These are phyloP conservation scores for Moniliophthora roreri DNA, from an alignment of 1,284 basidiomycete species.

Conservation along the genomic window DNA sequence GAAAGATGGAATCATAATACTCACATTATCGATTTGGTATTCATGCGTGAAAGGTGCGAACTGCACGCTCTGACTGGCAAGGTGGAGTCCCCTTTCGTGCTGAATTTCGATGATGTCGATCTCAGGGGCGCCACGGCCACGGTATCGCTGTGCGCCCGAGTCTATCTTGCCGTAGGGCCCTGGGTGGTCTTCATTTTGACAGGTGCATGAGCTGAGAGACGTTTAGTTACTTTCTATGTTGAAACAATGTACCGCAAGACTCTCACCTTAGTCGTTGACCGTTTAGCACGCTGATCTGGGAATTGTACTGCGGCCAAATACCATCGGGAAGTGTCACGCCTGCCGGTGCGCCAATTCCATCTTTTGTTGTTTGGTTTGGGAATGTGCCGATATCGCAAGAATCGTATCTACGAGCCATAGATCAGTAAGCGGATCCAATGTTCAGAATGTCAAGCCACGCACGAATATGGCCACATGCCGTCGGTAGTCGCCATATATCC, in stretches of 20 bases:
- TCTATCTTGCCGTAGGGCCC: conserved; percentile 32
- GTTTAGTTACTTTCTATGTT: conserved; percentile 33
- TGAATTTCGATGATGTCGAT: conserved; percentile 84
- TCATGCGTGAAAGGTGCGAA: conserved; percentile 67
- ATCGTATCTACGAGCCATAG: conserved; percentile 53
- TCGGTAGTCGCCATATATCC: conserved; percentile 82
- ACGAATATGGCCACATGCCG: conserved; percentile 70
- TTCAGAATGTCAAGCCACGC: not conserved
- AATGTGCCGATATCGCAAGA: conserved; percentile 79
- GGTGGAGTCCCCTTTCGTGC: conserved; percentile 48
- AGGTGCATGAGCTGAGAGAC: conserved; percentile 39
- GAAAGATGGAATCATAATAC: too few relatives aligned
- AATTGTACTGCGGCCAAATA: conserved; percentile 45
- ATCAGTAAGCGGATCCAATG: conserved; percentile 14
- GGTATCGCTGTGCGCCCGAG: conserved; percentile 30
- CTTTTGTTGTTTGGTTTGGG: conserved; percentile 63
- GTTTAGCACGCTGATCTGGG: conserved; percentile 60
- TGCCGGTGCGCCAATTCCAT: conserved; percentile 48
- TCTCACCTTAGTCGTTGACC: conserved; percentile 63
- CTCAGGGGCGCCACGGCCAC: conserved; percentile 78
- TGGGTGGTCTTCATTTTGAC: conserved; percentile 44
- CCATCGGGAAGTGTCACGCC: conserved; percentile 52
- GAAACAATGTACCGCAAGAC: conserved; percentile 37
- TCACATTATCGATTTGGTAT: conserved; percentile 44
- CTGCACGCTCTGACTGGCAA: conserved; percentile 63